Base-by-base conservation (phyloP, 2,329 filamentous ascomycete genomes). In the Nigrograna mackinnonii region DNA sequence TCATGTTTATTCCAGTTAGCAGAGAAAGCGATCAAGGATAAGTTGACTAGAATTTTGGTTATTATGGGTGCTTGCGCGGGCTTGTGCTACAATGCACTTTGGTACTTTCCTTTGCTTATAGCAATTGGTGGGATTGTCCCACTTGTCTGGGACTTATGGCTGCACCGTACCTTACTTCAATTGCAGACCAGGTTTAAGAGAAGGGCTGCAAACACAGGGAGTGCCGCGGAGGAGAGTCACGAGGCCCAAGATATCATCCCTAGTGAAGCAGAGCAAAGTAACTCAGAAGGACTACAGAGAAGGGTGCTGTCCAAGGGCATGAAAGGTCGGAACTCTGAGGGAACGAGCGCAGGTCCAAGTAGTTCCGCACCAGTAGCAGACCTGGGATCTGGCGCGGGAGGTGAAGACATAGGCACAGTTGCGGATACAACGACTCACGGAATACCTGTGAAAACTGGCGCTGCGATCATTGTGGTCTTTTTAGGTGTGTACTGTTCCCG, bases 61-160 rank as follows among this genome's bases (percentile, higher is more conserved):
- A 84, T 88, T 11, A 55, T 84, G 5, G 79, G 79, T 3, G 86
- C 74, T 1, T 74, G 78, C 6, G 85, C 84, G 0, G 87, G 86
- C 0, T 67, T 90, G 50, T 73, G 86, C 36, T 89, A 89, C 53
- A 88, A 83, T 37, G 80, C 85, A 0, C 66, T 90, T 0, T 91
- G 87, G 87, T 91, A 87, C 51, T 90, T 89, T 34, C 87, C 87
- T 0, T 55, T 81, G 0, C 58, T 90, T 4, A 84, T 89, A 66
- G 52, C 78, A 0, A 49, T 73, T 1, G 79, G 77, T 0, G 86
- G 85, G 0, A 9, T 75, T 2, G 62, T 66, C 0, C 79, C 81
- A 0, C 62, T 82, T 0, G 39, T 79, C 1, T 83, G 80, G 71
- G 85, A 89, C 62, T 32, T 71, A 31, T 77, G 77, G 67, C 53